Evolutionary conservation across 2,329 filamentous ascomycete species (phyloP), one percentile per base, ranked within the genome.

Genomic region (Fusarium pilosicola): DNA sequence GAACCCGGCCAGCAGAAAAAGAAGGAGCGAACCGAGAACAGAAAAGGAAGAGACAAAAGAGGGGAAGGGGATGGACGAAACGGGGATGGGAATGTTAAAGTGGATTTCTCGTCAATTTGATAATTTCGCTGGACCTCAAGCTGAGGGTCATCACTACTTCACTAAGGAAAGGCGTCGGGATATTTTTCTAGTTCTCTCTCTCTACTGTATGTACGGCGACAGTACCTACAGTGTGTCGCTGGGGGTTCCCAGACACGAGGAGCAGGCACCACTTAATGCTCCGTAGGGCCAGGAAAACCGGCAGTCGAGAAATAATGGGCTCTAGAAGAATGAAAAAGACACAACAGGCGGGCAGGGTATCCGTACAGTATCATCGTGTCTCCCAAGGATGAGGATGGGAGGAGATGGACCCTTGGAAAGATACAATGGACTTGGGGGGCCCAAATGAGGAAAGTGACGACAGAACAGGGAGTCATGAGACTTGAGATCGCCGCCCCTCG

Each of bases 401-500:
- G 46, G 45, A 65, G 61, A 34, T 34, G 32, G 32, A 74, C 72
- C 72, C 71, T 66, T 71, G 71, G 24, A 72, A 73, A 62, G 55
- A 38, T 49, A 59, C 55, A 73, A 62, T 65, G 39, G 30, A 46
- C 41, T 54, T 58, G 41, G 42, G 57, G n/a, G 26, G 18, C n/a
- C 64, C 66, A 24, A 67, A 73, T 62, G 30, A 55, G 70, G 73
- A 73, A 74, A 77, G 76, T 78, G 76, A 75, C 74, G 76, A 78
- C 76, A 74, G 48, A 60, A 62, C 57, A 68, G 57, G 68, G 68
- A 73, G 70, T 77, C 74, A 76, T 72, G 73, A 41, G 73, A 75
- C 72, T 64, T 61, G 39, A 36, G 68, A 73, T 74, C 72, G 65
- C 28, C 69, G 69, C 46, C 63, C 56, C 34, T 62, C 30, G 42